Conservation (phyloP, 2,329 filamentous ascomycete species). For the Epichloe hybrida region DNA sequence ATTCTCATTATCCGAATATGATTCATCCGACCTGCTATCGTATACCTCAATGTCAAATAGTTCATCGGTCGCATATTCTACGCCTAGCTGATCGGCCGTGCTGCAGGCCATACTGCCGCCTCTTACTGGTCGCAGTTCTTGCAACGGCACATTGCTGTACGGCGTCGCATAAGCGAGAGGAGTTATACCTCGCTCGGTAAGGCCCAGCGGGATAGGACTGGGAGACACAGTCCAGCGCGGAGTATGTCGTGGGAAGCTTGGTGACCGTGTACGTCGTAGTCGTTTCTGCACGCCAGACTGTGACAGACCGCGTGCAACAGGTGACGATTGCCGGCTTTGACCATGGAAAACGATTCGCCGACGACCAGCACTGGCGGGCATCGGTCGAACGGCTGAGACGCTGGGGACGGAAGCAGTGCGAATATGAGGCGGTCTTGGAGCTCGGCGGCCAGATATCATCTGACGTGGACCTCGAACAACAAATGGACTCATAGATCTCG, state of each 20-base stretch:
- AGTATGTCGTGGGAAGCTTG: slow-evolving; percentile 38
- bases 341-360: slow-evolving; percentile 34
- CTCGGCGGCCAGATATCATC: slow-evolving; percentile 23
- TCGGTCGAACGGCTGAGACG: slow-evolving; percentile 21
- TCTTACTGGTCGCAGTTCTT: slow-evolving; percentile 23
- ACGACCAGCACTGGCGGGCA: slow-evolving; percentile 23
- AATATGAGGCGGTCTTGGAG: slow-evolving; percentile 32
- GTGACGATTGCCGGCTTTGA: slow-evolving; percentile 20
- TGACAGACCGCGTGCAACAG: slow-evolving; percentile 13
- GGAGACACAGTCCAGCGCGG: slow-evolving; percentile 41
- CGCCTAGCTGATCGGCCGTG: slow-evolving; percentile 17
- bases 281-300: slow-evolving; percentile 28
- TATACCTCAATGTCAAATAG: slow-evolving; percentile 24
- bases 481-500: slow-evolving; percentile 18
- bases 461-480: slow-evolving; percentile 28
- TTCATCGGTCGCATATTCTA: slow-evolving; percentile 18
- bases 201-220: slow-evolving; percentile 25
- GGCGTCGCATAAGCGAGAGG: slow-evolving; percentile 67
- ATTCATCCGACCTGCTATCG: slow-evolving; percentile 22
- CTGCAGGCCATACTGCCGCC: slow-evolving; percentile 17
- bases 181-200: slow-evolving; percentile 28
- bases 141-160: slow-evolving; percentile 45
- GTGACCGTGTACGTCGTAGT: slow-evolving; percentile 45
- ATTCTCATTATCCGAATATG: slow-evolving; percentile 16
- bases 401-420: slow-evolving; percentile 41